These are phyloP conservation scores for Beauveria sp. DNA, from an alignment of 2,329 filamentous ascomycete species.

Conservation along the genomic window DNA sequence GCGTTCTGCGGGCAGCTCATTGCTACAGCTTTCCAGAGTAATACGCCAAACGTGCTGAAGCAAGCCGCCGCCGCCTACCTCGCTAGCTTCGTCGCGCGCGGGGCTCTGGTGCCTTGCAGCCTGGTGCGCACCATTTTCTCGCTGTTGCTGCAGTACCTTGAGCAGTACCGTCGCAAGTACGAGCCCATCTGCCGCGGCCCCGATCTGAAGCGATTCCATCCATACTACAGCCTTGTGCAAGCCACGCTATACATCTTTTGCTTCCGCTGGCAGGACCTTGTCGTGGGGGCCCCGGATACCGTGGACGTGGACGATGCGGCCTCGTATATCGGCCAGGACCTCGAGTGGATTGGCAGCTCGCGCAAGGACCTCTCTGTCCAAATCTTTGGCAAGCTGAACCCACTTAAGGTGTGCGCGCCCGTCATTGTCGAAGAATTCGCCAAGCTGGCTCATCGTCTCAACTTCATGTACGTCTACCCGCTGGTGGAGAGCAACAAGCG, in stretches of 20 bases:
- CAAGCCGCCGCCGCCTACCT: constrained; percentile 88
- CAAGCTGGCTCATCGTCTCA: constrained; percentile 74
- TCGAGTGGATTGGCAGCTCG: constrained; percentile 69
- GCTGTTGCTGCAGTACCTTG: constrained; percentile 69
- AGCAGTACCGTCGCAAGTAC: constrained; percentile 64
- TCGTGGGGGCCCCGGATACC: constrained; percentile 51
- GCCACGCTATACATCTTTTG: constrained; percentile 92
- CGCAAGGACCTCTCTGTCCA: constrained; percentile 68
- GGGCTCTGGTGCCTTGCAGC: constrained; percentile 67
- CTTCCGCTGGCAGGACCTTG: constrained; percentile 92
- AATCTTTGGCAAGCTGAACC: constrained; percentile 85
- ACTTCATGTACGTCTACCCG: constrained; percentile 83
- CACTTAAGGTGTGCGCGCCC: constrained; percentile 88
- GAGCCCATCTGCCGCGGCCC: constrained; percentile 73
- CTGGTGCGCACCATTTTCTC: constrained; percentile 78
- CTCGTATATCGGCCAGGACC: constrained; percentile 60
- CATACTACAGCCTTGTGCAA: constrained; percentile 84
- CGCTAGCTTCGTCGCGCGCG: constrained; percentile 87
- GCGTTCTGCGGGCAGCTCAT: constrained; percentile 71
- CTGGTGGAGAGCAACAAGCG: constrained; percentile 90
- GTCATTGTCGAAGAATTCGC: constrained; percentile 89
- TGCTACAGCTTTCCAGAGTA: constrained; percentile 43
- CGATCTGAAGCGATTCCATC: constrained; percentile 73
- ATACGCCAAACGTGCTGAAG: constrained; percentile 64
- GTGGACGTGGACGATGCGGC: constrained; percentile 56